Conservation (phyloP, 352 stramenopile genomes). For the Stramenopiles sp. region DNA sequence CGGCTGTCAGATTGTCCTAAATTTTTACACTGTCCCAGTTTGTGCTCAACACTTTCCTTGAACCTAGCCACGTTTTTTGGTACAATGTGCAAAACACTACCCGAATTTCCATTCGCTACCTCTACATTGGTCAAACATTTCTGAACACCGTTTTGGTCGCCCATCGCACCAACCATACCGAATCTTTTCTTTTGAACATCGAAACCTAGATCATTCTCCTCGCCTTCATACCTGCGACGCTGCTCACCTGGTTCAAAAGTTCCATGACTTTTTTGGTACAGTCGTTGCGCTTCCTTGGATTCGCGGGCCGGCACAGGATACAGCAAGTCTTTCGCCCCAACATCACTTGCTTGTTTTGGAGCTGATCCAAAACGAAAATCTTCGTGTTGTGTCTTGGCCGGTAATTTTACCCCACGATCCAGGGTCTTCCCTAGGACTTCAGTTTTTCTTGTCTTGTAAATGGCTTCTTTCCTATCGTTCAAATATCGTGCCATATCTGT, state of each 20-base stretch:
- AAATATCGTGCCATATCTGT: not conserved
- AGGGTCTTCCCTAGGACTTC: not conserved
- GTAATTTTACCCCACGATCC: not conserved
- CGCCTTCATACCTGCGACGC: slow-evolving; percentile 47
- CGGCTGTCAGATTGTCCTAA: not conserved
- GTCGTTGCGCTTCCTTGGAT: slow-evolving; percentile 34
- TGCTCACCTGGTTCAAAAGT: slow-evolving; percentile 53
- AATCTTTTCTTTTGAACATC: slow-evolving; percentile 46
- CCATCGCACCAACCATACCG: slow-evolving; percentile 25
- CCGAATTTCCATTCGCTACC: not conserved
- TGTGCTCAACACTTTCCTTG: not conserved
- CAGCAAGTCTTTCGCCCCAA: slow-evolving; percentile 45
- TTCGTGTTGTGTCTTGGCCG: not conserved
- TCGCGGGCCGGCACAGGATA: slow-evolving; percentile 42
- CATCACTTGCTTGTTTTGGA: not conserved
- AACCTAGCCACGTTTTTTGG: not conserved
- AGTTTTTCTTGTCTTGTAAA: not conserved
- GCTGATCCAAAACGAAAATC: not conserved
- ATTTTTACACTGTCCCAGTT: not conserved
- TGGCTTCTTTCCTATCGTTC: not conserved
- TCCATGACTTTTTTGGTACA: slow-evolving; percentile 51
- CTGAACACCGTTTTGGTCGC: slow-evolving; percentile 34
- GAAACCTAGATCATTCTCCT: slow-evolving; percentile 42
- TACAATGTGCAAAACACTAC: not conserved
- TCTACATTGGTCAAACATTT: slow-evolving; percentile 31